A percentile compares a stretch with the other conserved stretches of the same genome.
Evolutionary conservation across 441 rosid genomes (phyloP).

Genomic region (Erodium moschatum): DNA sequence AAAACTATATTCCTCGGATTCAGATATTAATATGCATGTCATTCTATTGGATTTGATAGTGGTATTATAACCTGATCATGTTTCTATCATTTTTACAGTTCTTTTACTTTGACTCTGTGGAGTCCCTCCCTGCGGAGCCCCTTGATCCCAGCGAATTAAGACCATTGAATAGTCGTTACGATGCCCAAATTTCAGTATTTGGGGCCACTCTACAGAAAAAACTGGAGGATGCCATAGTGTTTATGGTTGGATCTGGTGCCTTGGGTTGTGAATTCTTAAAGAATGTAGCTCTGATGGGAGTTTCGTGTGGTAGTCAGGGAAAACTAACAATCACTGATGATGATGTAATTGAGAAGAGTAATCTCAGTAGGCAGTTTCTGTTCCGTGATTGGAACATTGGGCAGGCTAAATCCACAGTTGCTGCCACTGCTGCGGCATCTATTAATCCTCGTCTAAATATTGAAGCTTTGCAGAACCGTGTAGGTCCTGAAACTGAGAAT

Average conservation of each 20-base stretch:
- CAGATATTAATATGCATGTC: not conserved
- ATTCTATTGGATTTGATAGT: constrained; percentile 5
- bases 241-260: constrained; percentile 85
- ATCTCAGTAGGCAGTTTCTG: constrained; percentile 83
- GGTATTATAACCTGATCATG: constrained; percentile 14
- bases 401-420: constrained; percentile 88
- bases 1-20: not conserved
- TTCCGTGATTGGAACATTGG: constrained; percentile 96
- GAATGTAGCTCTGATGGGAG: constrained; percentile 85
- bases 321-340: constrained; percentile 79
- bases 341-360: constrained; percentile 90
- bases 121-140: constrained; percentile 66
- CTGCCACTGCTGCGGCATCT: constrained; percentile 67
- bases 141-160: constrained; percentile 51
- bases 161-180: constrained; percentile 65
- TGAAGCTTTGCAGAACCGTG: constrained; percentile 83
- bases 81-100: constrained; percentile 41
- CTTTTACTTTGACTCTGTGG: constrained; percentile 83
- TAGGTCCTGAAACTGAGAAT: constrained; percentile 70
- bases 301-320: constrained; percentile 64
- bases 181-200: constrained; percentile 84
- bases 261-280: constrained; percentile 88
- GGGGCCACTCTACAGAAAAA: constrained; percentile 80
- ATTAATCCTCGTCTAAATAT: constrained; percentile 56
- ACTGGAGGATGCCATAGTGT: constrained; percentile 64